Base-by-base conservation (phyloP, 495 filamentous ascomycete genomes). In the Aspergillus indologenus region DNA sequence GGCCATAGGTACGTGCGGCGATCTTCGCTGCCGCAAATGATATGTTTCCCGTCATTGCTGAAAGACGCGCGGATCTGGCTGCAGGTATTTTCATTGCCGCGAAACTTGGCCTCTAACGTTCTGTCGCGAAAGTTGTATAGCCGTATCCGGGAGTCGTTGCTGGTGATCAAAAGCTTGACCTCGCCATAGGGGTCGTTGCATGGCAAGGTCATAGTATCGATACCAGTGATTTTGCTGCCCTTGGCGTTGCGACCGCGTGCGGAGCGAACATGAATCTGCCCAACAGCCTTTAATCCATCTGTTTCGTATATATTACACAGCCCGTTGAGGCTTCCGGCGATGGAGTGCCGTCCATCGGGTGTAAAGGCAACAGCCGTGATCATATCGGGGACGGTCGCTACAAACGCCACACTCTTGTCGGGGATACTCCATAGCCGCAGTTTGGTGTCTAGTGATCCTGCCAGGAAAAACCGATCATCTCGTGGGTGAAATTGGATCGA, bases 401-500 rank as follows among this genome's bases (percentile, higher is more conserved):
- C 90, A 70, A 86, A 99, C 0, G 93, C 93, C 18, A 99, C 91
- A 48, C 83, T 87, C 70, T 97, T 97, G 67, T 99, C 94, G 0
- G 94, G 94, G 55, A 99, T 99, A 61, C 91, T 96, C 94, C 94
- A 99, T 12, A 99, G 73, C 29, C 94, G 81, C 49, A 99, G 70
- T 67, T 91, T 93, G n/a, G 86, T 90, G 70, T 99, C 94, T 26
- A 98, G 77, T 11, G 90, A 96, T 4, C 94, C 94, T 8, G 94
- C 94, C 12, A 99, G 78, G 68, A 98, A 99, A 76, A 98, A 99
- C 0, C 94, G 87, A 68, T 99, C 94, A 73, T 99, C 94, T 1
- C 82, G 83, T 0, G 94, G 94, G 71, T 99, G 94, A 65, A 99
- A 99, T 42, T 90, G 88, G 29, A 99, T 90, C 8, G 90, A 89